Conservation (phyloP, 2,329 filamentous ascomycete genomes). For the Pestalotiopsis sp. region DNA sequence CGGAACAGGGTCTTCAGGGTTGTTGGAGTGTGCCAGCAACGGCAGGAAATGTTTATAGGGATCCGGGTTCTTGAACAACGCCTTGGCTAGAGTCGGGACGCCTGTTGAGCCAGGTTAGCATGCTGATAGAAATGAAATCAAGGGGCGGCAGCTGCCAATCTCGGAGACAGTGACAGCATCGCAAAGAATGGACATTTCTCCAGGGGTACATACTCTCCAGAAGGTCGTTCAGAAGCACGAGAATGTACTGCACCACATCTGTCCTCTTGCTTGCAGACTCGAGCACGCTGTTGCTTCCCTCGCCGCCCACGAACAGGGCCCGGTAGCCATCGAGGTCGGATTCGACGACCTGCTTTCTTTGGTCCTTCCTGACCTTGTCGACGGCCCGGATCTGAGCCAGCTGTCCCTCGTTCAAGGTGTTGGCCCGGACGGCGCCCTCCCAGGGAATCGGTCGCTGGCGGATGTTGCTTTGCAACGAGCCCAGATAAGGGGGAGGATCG, state of each 20-base stretch:
- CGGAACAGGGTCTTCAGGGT: constrained; percentile 77
- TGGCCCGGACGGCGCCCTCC: constrained; percentile 93
- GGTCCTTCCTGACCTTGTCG: constrained; percentile 93
- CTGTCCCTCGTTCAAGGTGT: constrained; percentile 92
- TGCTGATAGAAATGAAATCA: neutral
- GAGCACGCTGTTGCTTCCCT: constrained; percentile 72
- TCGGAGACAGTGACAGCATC: neutral
- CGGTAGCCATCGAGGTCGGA: constrained; percentile 79
- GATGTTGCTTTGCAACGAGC: constrained; percentile 94
- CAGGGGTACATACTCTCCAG: constrained; percentile 69
- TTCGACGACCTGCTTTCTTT: constrained; percentile 82
- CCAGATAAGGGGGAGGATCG: constrained; percentile 84
- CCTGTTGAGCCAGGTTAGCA: constrained; percentile 52
- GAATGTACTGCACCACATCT: constrained; percentile 93
- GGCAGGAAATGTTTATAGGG: constrained; percentile 85
- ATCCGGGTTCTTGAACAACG: constrained; percentile 74
- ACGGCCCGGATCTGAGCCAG: constrained; percentile 95
- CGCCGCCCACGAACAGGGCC: constrained; percentile 76
- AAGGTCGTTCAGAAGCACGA: constrained; percentile 86
- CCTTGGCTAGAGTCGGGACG: constrained; percentile 76
- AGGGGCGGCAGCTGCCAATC: too few relatives aligned
- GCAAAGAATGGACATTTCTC: neutral
- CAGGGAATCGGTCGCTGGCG: constrained; percentile 94
- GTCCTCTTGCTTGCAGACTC: constrained; percentile 83
- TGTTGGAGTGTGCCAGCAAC: constrained; percentile 78